These are phyloP conservation scores for Phylloboletellus chloephorus DNA, from an alignment of 1,284 basidiomycete genomes.

Conservation along the genomic window DNA sequence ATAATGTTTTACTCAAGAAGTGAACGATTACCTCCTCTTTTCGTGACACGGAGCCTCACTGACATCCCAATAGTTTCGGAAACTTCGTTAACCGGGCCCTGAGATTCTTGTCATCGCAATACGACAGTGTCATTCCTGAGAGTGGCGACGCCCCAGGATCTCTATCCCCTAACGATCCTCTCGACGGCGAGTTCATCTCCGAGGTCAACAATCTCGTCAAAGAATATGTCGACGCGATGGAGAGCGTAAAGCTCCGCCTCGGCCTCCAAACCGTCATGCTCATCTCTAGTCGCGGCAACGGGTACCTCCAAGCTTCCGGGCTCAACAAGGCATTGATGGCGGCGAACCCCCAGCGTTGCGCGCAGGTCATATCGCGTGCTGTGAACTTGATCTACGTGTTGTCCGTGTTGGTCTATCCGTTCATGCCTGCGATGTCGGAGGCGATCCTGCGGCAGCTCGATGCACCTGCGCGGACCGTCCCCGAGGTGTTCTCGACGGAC, in stretches of 20 bases:
- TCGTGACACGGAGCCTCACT: conserved; percentile 7
- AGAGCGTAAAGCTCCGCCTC: conserved; percentile 83
- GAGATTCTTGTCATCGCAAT: conserved; percentile 91
- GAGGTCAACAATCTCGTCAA: conserved; percentile 79
- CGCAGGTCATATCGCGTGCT: conserved; percentile 84
- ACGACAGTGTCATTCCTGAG: conserved; percentile 77
- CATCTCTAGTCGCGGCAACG: conserved; percentile 89
- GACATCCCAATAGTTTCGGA: conserved; percentile 64
- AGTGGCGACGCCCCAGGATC: conserved; percentile 63
- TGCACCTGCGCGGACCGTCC: conserved; percentile 78
- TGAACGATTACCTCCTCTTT: conserved; percentile 29
- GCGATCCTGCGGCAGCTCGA: conserved; percentile 86
- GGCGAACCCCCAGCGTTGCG: conserved; percentile 80
- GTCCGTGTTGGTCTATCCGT: conserved; percentile 84
- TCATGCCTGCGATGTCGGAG: conserved; percentile 90
- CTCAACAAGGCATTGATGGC: conserved; percentile 89
- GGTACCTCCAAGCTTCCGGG: conserved; percentile 87
- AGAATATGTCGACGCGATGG: conserved; percentile 87
- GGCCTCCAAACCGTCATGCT: conserved; percentile 89
- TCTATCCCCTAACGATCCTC: conserved; percentile 59
- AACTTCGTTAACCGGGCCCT: conserved; percentile 97
- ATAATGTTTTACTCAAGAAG: conserved; percentile 94
- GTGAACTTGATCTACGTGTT: conserved; percentile 93
- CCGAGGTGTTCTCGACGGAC: conserved; percentile 67
- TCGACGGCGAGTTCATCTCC: conserved; percentile 74